These are phyloP conservation scores for Amaranthus cruentus DNA, from an alignment of 148 eudicot species.

Conservation along the genomic window DNA sequence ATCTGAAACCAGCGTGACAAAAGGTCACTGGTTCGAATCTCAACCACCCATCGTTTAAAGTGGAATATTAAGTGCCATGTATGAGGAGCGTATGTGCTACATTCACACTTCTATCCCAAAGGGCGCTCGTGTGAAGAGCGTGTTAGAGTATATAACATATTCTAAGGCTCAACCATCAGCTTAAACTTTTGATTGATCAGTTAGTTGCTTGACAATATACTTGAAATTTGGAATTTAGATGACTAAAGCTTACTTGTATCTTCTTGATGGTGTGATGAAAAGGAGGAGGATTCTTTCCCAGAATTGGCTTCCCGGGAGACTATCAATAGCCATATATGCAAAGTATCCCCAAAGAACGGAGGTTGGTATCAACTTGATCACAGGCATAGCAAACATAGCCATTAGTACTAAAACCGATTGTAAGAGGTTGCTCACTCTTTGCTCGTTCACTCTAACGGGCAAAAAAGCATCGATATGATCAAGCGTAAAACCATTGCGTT, in stretches of 20 bases:
- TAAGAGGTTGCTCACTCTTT: slow-evolving; percentile 69
- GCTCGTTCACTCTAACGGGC: slow-evolving; percentile 84
- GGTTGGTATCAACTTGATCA: slow-evolving; percentile 72
- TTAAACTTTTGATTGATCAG: too few relatives aligned
- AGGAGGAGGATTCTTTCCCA: slow-evolving; percentile 78
- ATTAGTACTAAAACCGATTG: slow-evolving; percentile 60
- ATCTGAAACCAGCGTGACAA: too few relatives aligned
- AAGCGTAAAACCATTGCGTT: slow-evolving; percentile 37
- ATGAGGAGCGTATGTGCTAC: too few relatives aligned
- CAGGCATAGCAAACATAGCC: slow-evolving; percentile 58
- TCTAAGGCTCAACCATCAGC: too few relatives aligned
- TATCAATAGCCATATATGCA: slow-evolving; percentile 83
- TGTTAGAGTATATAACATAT: too few relatives aligned
- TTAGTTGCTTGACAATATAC: too few relatives aligned
- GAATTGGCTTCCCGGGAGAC: slow-evolving; percentile 84
- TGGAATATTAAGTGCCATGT: too few relatives aligned
- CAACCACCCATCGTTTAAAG: too few relatives aligned
- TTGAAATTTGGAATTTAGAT: too few relatives aligned
- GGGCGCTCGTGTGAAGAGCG: too few relatives aligned
- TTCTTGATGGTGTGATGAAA: slow-evolving; percentile 57
- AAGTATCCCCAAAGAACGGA: slow-evolving; percentile 93
- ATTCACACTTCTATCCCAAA: too few relatives aligned
- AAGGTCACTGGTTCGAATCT: too few relatives aligned
- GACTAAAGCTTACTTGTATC: slow-evolving; percentile 52
- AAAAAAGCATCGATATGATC: slow-evolving; percentile 64